A percentile compares a stretch with the other conserved stretches of the same genome.
Evolutionary conservation across 768 basidiomycete genomes (phyloP).

Genomic region (Trametes coccinea): DNA sequence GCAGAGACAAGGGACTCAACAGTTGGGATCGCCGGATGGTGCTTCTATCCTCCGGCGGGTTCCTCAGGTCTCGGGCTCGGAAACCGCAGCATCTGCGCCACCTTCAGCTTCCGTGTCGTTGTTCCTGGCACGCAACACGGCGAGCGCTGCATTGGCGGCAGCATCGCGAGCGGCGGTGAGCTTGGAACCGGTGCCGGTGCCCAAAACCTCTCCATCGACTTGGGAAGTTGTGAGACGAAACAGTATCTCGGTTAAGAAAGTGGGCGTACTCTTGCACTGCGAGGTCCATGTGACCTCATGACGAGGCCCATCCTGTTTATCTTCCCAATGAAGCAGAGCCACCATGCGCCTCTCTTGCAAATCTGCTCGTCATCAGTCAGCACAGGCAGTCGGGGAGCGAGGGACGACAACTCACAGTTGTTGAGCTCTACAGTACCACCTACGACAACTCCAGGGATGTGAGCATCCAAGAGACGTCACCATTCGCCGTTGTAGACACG

Average conservation of each 20-base stretch:
- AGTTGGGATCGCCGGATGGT: neutral
- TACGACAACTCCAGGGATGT: neutral
- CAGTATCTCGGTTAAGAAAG: neutral
- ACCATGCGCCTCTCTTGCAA: conserved; percentile 48
- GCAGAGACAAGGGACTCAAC: neutral
- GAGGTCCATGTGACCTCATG: conserved; percentile 56
- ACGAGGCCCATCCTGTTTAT: conserved; percentile 44
- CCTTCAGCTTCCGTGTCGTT: neutral
- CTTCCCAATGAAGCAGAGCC: conserved; percentile 55
- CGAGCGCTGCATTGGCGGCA: conserved; percentile 20
- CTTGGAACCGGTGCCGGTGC: conserved; percentile 48
- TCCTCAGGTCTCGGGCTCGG: conserved; percentile 4
- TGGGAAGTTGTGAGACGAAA: conserved; percentile 6
- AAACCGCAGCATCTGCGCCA: neutral
- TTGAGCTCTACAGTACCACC: conserved; percentile 35
- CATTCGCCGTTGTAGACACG: neutral
- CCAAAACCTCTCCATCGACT: conserved; percentile 56
- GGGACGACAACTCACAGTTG: conserved; percentile 38
- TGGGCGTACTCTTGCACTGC: conserved; percentile 54
- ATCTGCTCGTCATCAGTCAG: conserved; percentile 38
- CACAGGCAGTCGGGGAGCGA: no score
- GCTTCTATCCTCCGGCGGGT: neutral
- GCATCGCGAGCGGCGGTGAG: conserved; percentile 41
- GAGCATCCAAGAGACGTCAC: neutral
- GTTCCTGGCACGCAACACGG: neutral